Evolutionary conservation across 1,139 yeast genomes (phyloP).

Genomic region (Blastobotrys elegans): DNA sequence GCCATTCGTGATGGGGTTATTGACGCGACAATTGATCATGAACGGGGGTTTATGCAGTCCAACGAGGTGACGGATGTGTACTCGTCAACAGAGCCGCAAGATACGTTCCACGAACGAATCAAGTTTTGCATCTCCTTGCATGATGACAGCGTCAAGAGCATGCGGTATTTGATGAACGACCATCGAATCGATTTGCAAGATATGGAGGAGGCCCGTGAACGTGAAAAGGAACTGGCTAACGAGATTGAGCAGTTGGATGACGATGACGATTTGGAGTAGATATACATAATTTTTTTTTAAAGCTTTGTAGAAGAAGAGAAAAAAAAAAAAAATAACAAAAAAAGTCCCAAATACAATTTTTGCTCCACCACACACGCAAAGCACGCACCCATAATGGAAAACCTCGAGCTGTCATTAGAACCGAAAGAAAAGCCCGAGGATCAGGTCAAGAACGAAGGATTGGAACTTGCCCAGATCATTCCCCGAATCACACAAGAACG

Average conservation of each 20-base stretch:
- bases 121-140: slow-evolving; percentile 86
- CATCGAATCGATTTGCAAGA: slow-evolving; percentile 47
- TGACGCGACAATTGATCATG: slow-evolving; percentile 91
- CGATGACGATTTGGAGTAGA: slow-evolving; percentile 38
- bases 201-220: slow-evolving; percentile 53
- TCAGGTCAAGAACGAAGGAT: slow-evolving; percentile 6
- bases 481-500: slow-evolving; percentile 44
- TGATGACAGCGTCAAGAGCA: slow-evolving; percentile 88
- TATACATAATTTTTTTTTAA: background rate
- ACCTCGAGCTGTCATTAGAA: slow-evolving; percentile 12
- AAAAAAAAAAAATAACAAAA: too few species aligned
- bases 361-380: background rate
- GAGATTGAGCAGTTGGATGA: slow-evolving; percentile 41
- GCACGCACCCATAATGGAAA: slow-evolving; percentile 5
- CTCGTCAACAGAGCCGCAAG: slow-evolving; percentile 82
- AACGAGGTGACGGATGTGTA: slow-evolving; percentile 82
- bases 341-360: background rate
- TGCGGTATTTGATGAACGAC: slow-evolving; percentile 74
- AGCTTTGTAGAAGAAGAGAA: background rate
- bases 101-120: slow-evolving; percentile 87
- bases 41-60: slow-evolving; percentile 86
- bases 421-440: slow-evolving; percentile 9
- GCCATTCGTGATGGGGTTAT: slow-evolving; percentile 97
- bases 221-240: slow-evolving; percentile 47
- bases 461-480: slow-evolving; percentile 37